Evolutionary conservation across 352 stramenopile species (phyloP).

Genomic region (Phytophthora cryptogea): DNA sequence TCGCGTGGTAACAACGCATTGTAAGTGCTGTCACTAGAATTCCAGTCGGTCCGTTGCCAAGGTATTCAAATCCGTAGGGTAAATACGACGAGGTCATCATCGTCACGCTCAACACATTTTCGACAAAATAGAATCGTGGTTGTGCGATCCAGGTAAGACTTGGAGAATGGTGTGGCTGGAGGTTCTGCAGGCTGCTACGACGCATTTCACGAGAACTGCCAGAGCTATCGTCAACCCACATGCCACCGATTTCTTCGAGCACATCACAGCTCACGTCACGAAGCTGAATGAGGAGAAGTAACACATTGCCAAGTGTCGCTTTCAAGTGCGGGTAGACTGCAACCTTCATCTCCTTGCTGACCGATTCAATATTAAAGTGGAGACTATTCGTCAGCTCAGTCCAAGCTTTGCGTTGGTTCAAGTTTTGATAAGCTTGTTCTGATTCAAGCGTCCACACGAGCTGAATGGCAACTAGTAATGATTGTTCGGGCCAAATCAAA

Average conservation of each 20-base stretch:
- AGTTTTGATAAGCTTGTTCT: conserved; percentile 44
- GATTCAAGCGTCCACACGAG: conserved; percentile 64
- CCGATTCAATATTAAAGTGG: conserved; percentile 34
- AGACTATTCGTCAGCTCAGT: conserved; percentile 35
- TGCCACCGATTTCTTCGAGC: conserved; percentile 29
- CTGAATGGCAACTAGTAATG: conserved; percentile 55
- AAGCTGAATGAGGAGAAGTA: conserved; percentile 55
- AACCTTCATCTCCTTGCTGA: conserved; percentile 61
- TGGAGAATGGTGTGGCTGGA: conserved; percentile 14
- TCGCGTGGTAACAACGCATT: conserved; percentile 60
- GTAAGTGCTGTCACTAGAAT: conserved; percentile 63
- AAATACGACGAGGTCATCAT: conserved; percentile 53
- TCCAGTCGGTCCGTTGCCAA: conserved; percentile 46
- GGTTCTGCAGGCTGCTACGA: conserved; percentile 5
- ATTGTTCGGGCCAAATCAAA: conserved; percentile 78
- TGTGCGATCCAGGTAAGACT: conserved; percentile 60
- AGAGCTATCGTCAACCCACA: conserved; percentile 13
- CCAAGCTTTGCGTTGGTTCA: conserved; percentile 39
- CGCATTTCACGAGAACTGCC: background rate
- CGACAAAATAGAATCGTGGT: conserved; percentile 71
- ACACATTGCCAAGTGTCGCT: conserved; percentile 47
- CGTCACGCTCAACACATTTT: conserved; percentile 51
- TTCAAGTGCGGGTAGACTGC: conserved; percentile 37
- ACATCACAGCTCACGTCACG: conserved; percentile 52
- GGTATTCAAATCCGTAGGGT: conserved; percentile 74